A percentile compares a stretch with the other conserved stretches of the same genome.
phyloP scores from a whole-genome alignment of 225 moss, liverwort and hornwort species.

The Ulota crispa region DNA sequence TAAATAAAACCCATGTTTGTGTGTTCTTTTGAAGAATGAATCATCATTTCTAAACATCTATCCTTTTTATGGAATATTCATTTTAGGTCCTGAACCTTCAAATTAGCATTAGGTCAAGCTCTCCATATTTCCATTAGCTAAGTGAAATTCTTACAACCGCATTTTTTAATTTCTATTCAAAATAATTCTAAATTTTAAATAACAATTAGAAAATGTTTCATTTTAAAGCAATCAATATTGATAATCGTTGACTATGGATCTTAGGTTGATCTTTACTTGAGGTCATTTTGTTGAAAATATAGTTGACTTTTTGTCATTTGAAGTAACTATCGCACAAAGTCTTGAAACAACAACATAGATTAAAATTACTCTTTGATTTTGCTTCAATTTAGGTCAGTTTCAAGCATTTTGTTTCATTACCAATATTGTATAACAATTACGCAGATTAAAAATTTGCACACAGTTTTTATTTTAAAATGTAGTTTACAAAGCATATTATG shows the following conservation, averaged over 20 bases:
- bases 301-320: fast-evolving
- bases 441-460: not conserved
- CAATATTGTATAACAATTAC: fast-evolving
- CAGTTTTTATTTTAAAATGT: not conserved
- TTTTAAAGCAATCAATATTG: too few species aligned
- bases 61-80: not conserved
- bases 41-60: not conserved
- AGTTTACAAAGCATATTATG: not conserved
- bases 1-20: too few species aligned
- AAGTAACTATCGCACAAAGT: not conserved
- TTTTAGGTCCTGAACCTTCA: not conserved
- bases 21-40: fast-evolving
- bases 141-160: fast-evolving
- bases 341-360: not conserved
- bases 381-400: too few species aligned
- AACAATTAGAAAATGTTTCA: not conserved
- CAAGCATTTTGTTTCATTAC: not conserved
- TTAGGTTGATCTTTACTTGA: not conserved
- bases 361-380: not conserved
- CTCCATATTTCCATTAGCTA: too few species aligned
- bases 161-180: not conserved
- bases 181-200: not conserved
- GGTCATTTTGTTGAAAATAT: not conserved
- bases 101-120: not conserved
- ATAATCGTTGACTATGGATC: fast-evolving